Base-by-base conservation (phyloP, 192 early-diverging fungal genomes). In the Podila epicladia region DNA sequence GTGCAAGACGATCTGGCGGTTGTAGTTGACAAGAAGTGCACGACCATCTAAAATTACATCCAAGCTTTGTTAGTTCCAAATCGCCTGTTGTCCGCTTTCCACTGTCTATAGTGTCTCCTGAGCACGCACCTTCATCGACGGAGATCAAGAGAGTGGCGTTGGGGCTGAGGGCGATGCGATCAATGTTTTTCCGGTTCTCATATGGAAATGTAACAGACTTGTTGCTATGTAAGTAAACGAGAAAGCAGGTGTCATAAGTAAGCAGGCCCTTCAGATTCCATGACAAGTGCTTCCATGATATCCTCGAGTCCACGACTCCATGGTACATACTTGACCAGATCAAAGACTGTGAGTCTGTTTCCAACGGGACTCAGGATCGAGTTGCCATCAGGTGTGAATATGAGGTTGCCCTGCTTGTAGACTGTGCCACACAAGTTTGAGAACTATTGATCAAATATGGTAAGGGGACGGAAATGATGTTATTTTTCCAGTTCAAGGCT, bases 381-480 rank as follows among this genome's bases (percentile, higher is more conserved):
- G 84, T 99, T 96, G 26, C 96, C 96, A 75, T 97, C 97, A 28
- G 97, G 94, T 33, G 96, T 96, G 82, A 97, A 99, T 29, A 97
- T 85, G 26, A 99, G 77, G 83, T 98, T 99, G n/a, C 97, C 98
- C 74, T 93, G 89, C 65, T 92, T 94, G 84, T 98, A 99, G 19
- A 99, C 98, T 9, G 97, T 97, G 38, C 98, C 98, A 78, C 95
- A 97, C 68, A 99, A 87, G 85, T 98, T 98, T 55, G 96, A 95
- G 77, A 99, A 99, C 89, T 96, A 88, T 38, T 87, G 82, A 63
- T 28, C 15, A 2, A 41, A 28, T 28, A 64, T 13, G 35, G 58
- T 17, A 63, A 45, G 41, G 11, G 58, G 2, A 51, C 33, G 15
- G 2, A 31, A 55, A 53, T 19, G 35, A 33, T 26, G 62, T 73